These are phyloP conservation scores for Cutaneotrichosporon mucoides DNA, from an alignment of 1,284 basidiomycete species.

Conservation along the genomic window DNA sequence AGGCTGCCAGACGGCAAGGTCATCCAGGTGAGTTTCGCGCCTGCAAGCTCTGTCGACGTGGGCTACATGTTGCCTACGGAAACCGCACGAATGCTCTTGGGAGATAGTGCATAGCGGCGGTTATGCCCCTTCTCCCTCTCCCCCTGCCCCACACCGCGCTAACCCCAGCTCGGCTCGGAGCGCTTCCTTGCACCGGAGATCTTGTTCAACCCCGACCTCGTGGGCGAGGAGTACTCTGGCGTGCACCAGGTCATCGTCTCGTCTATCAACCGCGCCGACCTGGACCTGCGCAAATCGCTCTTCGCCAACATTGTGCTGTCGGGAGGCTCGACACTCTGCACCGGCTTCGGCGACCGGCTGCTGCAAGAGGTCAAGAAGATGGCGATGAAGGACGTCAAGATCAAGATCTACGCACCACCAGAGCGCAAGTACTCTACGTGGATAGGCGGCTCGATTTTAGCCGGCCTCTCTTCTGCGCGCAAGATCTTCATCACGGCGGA, in stretches of 20 bases:
- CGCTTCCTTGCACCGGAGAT: conserved; percentile 97
- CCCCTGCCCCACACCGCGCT: too few species aligned
- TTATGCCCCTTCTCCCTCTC: too few species aligned
- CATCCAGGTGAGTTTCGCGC: conserved; percentile 65
- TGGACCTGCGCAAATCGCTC: conserved; percentile 87
- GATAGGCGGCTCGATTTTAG: conserved; percentile 96
- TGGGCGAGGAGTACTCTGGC: conserved; percentile 93
- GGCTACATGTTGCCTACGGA: too few species aligned
- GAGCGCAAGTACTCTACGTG: conserved; percentile 95
- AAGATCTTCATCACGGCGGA: conserved; percentile 99
- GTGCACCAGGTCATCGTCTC: conserved; percentile 76
- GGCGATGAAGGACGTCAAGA: conserved; percentile 95
- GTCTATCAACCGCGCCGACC: conserved; percentile 54
- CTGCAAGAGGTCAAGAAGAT: conserved; percentile 94
- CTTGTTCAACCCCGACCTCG: conserved; percentile 93
- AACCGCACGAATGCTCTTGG: too few species aligned
- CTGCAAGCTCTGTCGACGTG: too few species aligned
- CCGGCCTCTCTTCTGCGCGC: conserved; percentile 94
- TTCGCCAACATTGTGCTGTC: conserved; percentile 96
- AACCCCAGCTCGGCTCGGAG: conserved; percentile 76
- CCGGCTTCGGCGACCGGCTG: conserved; percentile 92
- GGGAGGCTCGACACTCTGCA: conserved; percentile 91
- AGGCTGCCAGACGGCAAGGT: conserved; percentile 91
- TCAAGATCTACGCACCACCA: conserved; percentile 99
- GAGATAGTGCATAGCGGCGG: too few species aligned